Evolutionary conservation across 1,284 basidiomycete species (phyloP), one percentile per base, ranked within the genome.

Genomic region (Ceratobasidium sp.): DNA sequence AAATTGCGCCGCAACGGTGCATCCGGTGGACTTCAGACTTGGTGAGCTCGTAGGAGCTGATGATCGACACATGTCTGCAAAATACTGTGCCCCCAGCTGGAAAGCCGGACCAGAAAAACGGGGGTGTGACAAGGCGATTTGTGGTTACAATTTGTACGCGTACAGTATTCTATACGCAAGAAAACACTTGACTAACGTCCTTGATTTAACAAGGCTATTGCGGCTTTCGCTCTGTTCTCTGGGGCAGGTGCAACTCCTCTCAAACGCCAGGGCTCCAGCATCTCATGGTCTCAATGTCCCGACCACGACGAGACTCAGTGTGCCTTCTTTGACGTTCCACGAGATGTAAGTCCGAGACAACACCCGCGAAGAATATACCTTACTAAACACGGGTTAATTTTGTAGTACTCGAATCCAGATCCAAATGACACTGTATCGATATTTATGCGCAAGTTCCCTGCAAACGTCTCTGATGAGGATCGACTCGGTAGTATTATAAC

Each of bases 221-320:
- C 62, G 13, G 42, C n/a, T 23, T 26, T 46, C n/a, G 3, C 42
- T 13, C 23, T 65, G 2, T 40, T 15, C 26, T 23, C 44, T 20
- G 13, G 26, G 52, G 50, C 67, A 57, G n/a, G 7, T 28, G 6
- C 7, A 6, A 33, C 52, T 61, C 57, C 33, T 48, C 7, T 48
- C 20, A 17, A 15, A n/a, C 54, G 33, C 33, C 69, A 71, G 54
- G 28, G 40, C 5, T 9, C 69, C 9, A 38, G 54, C 20, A 61
- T 71, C 40, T 59, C 69, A 20, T 71, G 69, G 69, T 71, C 26
- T 46, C n/a, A 54, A 12, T 71, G 69, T 38, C 69, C 69, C 9
- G 69, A 71, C n/a, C 59, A 42, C 57, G 42, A 44, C 42, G 48
- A 2, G 13, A 71, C 69, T 1, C 69, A 71, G 40, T 71, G 69